A percentile compares a stretch with the other conserved stretches of the same genome.
phyloP scores from a whole-genome alignment of 1,139 yeast species.

The Magnusiomyces fungicola region DNA sequence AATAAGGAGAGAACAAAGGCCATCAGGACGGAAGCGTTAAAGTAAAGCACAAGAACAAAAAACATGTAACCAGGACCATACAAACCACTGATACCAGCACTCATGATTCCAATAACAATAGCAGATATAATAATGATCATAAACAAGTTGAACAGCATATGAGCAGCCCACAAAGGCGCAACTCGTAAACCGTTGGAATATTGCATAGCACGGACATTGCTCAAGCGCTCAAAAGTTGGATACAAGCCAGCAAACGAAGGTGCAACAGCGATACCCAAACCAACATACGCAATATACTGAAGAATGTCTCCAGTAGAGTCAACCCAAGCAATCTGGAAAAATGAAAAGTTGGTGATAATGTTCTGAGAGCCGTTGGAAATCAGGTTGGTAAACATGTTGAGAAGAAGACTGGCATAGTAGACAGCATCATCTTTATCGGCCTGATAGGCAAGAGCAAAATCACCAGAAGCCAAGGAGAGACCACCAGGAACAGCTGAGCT shows the following conservation, averaged over 20 bases:
- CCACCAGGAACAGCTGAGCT: conserved; percentile 31
- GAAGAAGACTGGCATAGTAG: conserved; percentile 23
- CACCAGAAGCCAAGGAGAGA: conserved; percentile 19
- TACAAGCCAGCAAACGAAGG: conserved; percentile 33
- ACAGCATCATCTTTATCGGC: conserved; percentile 22
- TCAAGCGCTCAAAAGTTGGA: conserved; percentile 33
- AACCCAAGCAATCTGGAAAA: conserved; percentile 31
- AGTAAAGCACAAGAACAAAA: conserved; percentile 29
- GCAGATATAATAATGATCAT: conserved; percentile 25
- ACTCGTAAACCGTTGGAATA: conserved; percentile 35
- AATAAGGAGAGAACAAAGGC: conserved; percentile 31
- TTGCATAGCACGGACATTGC: conserved; percentile 33
- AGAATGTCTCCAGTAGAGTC: conserved; percentile 29
- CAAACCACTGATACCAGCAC: conserved; percentile 20
- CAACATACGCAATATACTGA: conserved; percentile 32
- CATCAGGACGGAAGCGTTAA: conserved; percentile 27
- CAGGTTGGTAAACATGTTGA: conserved; percentile 28
- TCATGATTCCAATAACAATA: conserved; percentile 26
- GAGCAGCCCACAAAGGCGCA: conserved; percentile 33
- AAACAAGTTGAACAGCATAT: conserved; percentile 26
- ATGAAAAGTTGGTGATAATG: conserved; percentile 29
- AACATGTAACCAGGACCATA: conserved; percentile 31
- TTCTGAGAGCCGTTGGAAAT: conserved; percentile 27
- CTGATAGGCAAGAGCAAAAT: conserved; percentile 25
- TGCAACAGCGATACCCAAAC: conserved; percentile 32